A percentile compares a stretch with the other conserved stretches of the same genome.
These are phyloP conservation scores for Cytospora paraplurivora DNA, from an alignment of 2,329 filamentous ascomycete genomes.

Conservation along the genomic window DNA sequence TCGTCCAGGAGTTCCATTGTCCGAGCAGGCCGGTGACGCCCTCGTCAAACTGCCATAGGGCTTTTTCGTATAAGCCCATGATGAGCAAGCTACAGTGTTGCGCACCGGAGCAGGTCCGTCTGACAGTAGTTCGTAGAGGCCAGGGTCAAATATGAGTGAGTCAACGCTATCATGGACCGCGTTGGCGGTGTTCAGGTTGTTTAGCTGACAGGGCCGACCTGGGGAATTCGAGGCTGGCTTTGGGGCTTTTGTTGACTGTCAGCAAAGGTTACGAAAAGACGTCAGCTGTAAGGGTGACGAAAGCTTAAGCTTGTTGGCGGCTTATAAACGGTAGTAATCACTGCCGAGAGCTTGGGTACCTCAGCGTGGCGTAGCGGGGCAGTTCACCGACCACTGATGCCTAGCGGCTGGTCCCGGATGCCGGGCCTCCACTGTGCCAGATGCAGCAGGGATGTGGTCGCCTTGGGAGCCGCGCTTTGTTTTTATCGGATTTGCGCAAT, in stretches of 20 bases:
- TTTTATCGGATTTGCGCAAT: slow-evolving; percentile 21
- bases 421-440: not conserved
- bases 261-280: slow-evolving; percentile 5
- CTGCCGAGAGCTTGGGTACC: not conserved
- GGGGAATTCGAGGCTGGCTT: not conserved
- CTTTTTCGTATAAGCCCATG: slow-evolving; percentile 47
- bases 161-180: not conserved
- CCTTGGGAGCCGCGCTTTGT: slow-evolving; percentile 25
- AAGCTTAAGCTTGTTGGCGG: not conserved
- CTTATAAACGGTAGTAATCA: not conserved
- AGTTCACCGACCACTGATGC: not conserved
- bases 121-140: not conserved
- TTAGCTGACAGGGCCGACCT: not conserved
- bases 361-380: slow-evolving; percentile 1
- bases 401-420: slow-evolving; percentile 22
- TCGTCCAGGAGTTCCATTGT: slow-evolving; percentile 83
- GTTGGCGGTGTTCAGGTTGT: not conserved
- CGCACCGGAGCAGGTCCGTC: not conserved
- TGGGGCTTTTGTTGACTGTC: slow-evolving; percentile 10
- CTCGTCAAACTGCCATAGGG: slow-evolving; percentile 71
- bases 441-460: slow-evolving; percentile 20
- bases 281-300: slow-evolving; percentile 10
- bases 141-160: not conserved
- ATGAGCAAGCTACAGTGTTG: slow-evolving; percentile 8
- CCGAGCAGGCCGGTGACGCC: slow-evolving; percentile 68